Evolutionary conservation across 2,329 filamentous ascomycete species (phyloP).

Genomic region (Microascus cirrosus): DNA sequence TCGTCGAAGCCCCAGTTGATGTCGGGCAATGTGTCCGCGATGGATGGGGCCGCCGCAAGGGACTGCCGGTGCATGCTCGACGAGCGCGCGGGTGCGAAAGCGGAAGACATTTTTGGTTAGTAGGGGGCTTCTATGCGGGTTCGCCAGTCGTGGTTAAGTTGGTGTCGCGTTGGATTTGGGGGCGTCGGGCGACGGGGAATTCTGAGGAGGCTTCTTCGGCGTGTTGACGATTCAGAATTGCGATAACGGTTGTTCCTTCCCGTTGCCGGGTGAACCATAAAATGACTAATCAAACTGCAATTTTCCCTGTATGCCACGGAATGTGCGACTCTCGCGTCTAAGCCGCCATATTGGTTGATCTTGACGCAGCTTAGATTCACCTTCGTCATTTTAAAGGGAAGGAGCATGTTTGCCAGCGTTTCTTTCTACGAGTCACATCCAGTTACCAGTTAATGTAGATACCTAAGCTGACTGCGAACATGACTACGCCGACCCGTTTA

Average conservation of each 20-base stretch:
- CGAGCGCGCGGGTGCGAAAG: constrained; percentile 61
- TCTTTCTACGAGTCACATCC: too few relatives aligned
- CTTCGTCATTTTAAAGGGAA: too few relatives aligned
- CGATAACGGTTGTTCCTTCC: not conserved
- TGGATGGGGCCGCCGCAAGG: constrained; percentile 47
- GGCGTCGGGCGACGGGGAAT: not conserved
- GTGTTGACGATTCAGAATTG: not conserved
- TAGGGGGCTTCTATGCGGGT: too few relatives aligned
- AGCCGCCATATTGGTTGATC: too few relatives aligned
- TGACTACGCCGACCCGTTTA: too few relatives aligned
- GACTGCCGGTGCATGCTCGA: constrained; percentile 49
- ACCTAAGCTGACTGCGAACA: too few relatives aligned
- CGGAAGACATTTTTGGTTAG: constrained; percentile 41
- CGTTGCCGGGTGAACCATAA: not conserved
- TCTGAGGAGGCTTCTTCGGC: not conserved
- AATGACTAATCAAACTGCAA: not conserved
- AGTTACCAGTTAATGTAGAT: too few relatives aligned
- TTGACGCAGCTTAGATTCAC: too few relatives aligned
- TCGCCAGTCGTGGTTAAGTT: not conserved
- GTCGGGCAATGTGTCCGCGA: constrained; percentile 70
- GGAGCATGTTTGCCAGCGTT: too few relatives aligned
- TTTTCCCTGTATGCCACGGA: too few relatives aligned
- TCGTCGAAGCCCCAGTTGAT: constrained; percentile 97
- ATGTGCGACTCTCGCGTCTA: too few relatives aligned
- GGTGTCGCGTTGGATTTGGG: not conserved